A percentile compares a stretch with the other conserved stretches of the same genome.
These are phyloP conservation scores for Galerina sulciceps DNA, from an alignment of 768 basidiomycete species.

Conservation along the genomic window DNA sequence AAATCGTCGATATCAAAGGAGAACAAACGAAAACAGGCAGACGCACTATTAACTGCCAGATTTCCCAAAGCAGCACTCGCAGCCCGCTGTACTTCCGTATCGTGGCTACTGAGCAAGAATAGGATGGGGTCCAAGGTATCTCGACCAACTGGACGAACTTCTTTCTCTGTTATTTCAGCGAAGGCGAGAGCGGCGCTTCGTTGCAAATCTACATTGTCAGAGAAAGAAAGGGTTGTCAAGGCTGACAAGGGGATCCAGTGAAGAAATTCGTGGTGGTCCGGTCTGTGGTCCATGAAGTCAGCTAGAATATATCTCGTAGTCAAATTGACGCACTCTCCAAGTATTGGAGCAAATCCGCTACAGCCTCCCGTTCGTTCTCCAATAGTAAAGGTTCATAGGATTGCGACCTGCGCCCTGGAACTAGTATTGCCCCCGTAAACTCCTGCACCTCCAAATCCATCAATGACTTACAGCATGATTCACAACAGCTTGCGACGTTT, in stretches of 20 bases:
- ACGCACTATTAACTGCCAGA: conserved; percentile 95
- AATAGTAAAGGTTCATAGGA: conserved; percentile 85
- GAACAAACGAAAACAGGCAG: neutral
- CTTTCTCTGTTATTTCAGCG: conserved; percentile 99
- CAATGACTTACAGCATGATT: conserved; percentile 73
- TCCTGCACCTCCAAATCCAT: conserved; percentile 17
- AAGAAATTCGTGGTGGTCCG: conserved; percentile 99
- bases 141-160: conserved; percentile 93
- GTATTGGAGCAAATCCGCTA: conserved; percentile 95
- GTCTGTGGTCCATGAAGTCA: conserved; percentile 55
- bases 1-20: neutral
- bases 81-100: conserved; percentile 98
- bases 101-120: conserved; percentile 95
- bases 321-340: conserved; percentile 76
- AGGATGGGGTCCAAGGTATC: conserved; percentile 98
- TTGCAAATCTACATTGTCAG: conserved; percentile 98
- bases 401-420: conserved; percentile 82
- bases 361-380: conserved; percentile 96
- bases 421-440: conserved; percentile 41
- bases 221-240: conserved; percentile 95
- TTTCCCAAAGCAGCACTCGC: conserved; percentile 98
- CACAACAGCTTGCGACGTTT: conserved; percentile 79
- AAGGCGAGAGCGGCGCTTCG: conserved; percentile 97
- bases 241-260: conserved; percentile 90
- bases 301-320: neutral